Evolutionary conservation across 257 asterid species (phyloP).

Genomic region (Solanum bulbocastanum): DNA sequence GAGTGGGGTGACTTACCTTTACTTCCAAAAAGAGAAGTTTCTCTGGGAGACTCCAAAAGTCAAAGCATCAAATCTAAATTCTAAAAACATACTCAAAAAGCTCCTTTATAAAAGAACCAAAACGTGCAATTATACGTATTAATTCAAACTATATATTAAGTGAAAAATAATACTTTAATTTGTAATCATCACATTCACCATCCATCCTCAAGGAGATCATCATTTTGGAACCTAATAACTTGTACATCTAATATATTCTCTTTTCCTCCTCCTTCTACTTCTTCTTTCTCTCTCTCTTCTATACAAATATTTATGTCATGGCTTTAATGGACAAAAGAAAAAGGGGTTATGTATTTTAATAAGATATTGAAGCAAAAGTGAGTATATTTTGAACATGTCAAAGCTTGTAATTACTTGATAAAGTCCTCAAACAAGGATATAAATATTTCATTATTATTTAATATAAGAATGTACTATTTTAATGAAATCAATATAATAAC

Average conservation of each 20-base stretch:
- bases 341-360: not conserved
- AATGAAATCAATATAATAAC: too few relatives aligned
- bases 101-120: constrained; percentile 45
- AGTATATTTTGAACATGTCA: not conserved
- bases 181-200: not conserved
- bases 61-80: constrained; percentile 58
- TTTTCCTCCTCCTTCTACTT: not conserved
- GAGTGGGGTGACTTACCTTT: constrained; percentile 72
- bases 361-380: not conserved
- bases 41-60: constrained; percentile 55
- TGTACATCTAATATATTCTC: not conserved
- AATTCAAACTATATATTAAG: not conserved
- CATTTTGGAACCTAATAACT: not conserved
- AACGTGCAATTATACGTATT: constrained; percentile 56
- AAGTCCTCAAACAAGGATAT: not conserved
- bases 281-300: not conserved
- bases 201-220: not conserved
- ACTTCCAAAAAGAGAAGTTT: constrained; percentile 85
- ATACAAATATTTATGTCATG: not conserved
- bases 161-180: not conserved
- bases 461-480: not conserved
- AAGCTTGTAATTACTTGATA: not conserved
- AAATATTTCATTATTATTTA: not conserved
- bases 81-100: constrained; percentile 32
- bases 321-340: not conserved